Conservation (phyloP, 2,329 filamentous ascomycete species). For the Venturia aucupariae region DNA sequence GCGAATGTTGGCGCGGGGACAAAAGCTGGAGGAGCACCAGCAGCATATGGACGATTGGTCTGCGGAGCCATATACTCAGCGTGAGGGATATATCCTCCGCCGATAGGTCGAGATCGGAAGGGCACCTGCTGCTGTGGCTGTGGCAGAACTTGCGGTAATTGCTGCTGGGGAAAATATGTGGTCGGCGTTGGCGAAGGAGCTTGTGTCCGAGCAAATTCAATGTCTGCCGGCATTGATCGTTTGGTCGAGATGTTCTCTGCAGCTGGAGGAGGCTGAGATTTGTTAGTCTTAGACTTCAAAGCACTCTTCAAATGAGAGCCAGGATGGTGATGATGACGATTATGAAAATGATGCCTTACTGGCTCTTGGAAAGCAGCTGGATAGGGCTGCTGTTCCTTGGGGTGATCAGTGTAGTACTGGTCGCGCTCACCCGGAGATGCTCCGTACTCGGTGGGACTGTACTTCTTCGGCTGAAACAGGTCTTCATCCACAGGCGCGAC, state of each 20-base stretch:
- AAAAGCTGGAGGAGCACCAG: not conserved
- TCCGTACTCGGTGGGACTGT: conserved; percentile 3
- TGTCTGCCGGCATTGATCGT: not conserved
- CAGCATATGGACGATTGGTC: not conserved
- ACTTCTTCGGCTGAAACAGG: not conserved
- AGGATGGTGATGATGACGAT: not conserved
- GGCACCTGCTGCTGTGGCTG: not conserved
- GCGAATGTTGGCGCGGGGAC: conserved; percentile 4
- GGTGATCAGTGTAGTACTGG: conserved; percentile 8
- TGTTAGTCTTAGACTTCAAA: conserved; percentile 6
- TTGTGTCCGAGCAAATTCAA: not conserved
- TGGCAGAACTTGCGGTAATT: not conserved
- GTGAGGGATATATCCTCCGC: not conserved
- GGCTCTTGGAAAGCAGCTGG: not conserved
- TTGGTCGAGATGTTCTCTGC: not conserved
- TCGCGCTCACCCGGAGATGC: conserved; percentile 6
- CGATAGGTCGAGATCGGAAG: conserved; percentile 6
- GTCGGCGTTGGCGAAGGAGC: conserved; percentile 1
- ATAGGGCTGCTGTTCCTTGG: conserved; percentile 8
- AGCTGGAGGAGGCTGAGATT: not conserved
- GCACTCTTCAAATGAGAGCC: not conserved
- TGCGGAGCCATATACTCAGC: conserved; percentile 2
- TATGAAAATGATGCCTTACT: conserved; percentile 1
- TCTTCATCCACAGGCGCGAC: conserved; percentile 8
- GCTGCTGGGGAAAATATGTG: not conserved